Conservation (phyloP, 2,329 filamentous ascomycete species). For the Verruconis gallopava region DNA sequence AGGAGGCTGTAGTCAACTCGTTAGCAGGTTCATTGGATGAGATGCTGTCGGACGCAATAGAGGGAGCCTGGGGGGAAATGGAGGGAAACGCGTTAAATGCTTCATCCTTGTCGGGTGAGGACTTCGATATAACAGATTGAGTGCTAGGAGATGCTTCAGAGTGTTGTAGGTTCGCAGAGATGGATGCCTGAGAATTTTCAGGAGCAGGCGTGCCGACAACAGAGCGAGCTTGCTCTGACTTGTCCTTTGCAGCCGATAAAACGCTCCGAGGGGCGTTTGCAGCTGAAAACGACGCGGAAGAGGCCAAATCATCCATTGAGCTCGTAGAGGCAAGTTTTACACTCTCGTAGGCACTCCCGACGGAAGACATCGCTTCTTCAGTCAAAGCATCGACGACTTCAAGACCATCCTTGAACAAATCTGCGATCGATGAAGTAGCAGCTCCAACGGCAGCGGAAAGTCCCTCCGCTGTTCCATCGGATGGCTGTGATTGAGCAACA, state of each 20-base stretch:
- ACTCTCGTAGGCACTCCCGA: no score
- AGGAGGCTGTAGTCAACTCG: conserved; percentile 20
- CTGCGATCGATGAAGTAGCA: conserved; percentile 1
- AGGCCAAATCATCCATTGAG: no score
- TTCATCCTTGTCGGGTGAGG: no score
- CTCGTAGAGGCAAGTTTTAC: no score
- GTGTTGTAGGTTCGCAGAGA: no score
- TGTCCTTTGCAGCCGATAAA: conserved; percentile 15
- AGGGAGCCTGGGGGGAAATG: no score
- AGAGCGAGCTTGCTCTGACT: conserved; percentile 6
- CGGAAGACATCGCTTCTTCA: no score
- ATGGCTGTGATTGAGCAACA: conserved; percentile 11
- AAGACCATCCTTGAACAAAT: neutral
- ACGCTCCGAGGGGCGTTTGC: conserved; percentile 12
- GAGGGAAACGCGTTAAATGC: no score
- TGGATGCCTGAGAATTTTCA: conserved; percentile 9
- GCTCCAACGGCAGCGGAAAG: conserved; percentile 16
- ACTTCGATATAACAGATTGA: neutral
- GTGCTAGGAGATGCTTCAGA: conserved; percentile 1
- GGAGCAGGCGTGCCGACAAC: conserved; percentile 9
- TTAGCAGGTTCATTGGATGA: no score
- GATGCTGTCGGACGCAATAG: no score
- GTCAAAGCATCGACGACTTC: no score
- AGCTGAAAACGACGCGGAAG: neutral
- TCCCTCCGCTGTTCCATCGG: neutral